Evolutionary conservation across 1,284 basidiomycete species (phyloP), one percentile per base, ranked within the genome.

Genomic region (Pseudomicrostroma phylloplanum): DNA sequence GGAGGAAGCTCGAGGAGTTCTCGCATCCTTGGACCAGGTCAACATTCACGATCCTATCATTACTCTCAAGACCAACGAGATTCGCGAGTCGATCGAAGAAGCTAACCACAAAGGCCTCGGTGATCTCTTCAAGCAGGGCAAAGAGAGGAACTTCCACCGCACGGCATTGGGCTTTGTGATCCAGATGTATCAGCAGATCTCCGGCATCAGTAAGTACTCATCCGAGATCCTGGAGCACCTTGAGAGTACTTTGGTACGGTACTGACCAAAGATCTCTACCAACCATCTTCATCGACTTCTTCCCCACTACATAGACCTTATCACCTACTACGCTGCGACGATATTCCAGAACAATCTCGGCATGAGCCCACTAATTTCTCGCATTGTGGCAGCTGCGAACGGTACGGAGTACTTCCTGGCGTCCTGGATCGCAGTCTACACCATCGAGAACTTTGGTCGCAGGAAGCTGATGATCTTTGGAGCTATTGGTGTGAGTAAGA

Each of bases 111-210:
- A 62, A 25, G 60, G 54, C n/a, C 55, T 73, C 48, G 58, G 51
- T 1, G 74, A 77, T 46, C 58, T 78, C 56, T 70, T 78, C 61
- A 72, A 66, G 55, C 72, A 76, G 58, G 75, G 75, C n/a, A 59
- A 67, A 19, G 69, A 74, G 54, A 68, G 72, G 60, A 74, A 78
- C 67, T 75, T 78, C 65, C 76, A 78, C 64, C 69, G 76, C 8
- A 70, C 72, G 19, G 58, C 61, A 0, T 73, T 78, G 21, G 76
- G 69, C 21, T 75, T 77, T 58, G 58, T 72, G 15, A 68, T 67
- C 56, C 76, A 78, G 55, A 75, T 75, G 74, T 75, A 74, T 70
- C 76, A 78, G 68, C 76, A 78, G 64, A 73, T 76, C 42, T 66
- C 67, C 17, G 71, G 73, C 66, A 76, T 77, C 61, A 76, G 30